Conservation (phyloP, 108 stramenopile genomes). For the Skeletonema potamos region DNA sequence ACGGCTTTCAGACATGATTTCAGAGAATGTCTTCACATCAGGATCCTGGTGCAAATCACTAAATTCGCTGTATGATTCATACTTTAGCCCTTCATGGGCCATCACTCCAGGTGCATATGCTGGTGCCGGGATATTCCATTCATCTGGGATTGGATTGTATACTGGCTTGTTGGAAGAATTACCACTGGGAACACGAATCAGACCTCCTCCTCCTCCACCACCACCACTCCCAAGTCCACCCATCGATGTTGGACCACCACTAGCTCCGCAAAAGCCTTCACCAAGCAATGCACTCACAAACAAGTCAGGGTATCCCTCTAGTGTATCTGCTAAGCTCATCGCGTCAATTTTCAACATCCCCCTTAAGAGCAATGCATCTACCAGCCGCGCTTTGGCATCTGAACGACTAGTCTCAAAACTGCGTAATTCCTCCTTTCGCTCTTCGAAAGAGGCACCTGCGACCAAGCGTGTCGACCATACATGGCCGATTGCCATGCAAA, state of each 20-base stretch:
- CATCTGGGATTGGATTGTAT: not conserved
- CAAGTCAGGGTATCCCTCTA: conserved; percentile 84
- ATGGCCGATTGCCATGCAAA: conserved; percentile 82
- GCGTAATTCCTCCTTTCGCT: conserved; percentile 46
- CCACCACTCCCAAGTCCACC: conserved; percentile 10
- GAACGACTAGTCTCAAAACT: conserved; percentile 45
- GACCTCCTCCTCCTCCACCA: conserved; percentile 22
- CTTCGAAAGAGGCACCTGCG: conserved; percentile 33
- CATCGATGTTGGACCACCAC: not conserved
- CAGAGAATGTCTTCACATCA: conserved; percentile 27
- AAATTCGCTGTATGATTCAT: conserved; percentile 30
- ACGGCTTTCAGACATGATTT: conserved; percentile 52
- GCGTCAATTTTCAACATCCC: conserved; percentile 90
- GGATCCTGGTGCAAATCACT: conserved; percentile 35
- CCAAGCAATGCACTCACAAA: conserved; percentile 76
- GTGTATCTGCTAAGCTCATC: conserved; percentile 79
- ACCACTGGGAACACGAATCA: conserved; percentile 26
- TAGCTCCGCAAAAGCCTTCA: conserved; percentile 24
- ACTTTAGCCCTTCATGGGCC: conserved; percentile 10
- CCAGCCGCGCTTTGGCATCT: conserved; percentile 67
- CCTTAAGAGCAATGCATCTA: conserved; percentile 57
- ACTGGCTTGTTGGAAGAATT: not conserved
- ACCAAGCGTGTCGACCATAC: conserved; percentile 70
- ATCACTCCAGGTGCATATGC: conserved; percentile 18
- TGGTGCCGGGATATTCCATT: conserved; percentile 25